Conservation (phyloP, 192 early-diverging fungal genomes). For the Ambispora gerdemannii region DNA sequence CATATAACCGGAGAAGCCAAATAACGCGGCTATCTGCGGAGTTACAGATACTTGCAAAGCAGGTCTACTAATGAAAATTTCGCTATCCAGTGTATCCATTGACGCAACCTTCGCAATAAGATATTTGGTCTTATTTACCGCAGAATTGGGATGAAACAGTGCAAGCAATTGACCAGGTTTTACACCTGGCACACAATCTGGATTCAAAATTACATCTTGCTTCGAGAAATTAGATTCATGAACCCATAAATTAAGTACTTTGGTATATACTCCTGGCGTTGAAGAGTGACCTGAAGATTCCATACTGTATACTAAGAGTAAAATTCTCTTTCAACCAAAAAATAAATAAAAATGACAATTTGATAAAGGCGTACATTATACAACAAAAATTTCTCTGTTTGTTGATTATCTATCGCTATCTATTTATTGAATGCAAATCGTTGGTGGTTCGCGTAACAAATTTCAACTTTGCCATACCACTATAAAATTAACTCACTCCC, state of each 20-base stretch:
- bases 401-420: no score
- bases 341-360: no score
- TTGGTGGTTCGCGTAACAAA: no score
- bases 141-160: conserved; percentile 46
- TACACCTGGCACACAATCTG: conserved; percentile 61
- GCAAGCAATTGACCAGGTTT: conserved; percentile 62
- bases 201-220: conserved; percentile 68
- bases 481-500: no score
- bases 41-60: conserved; percentile 53
- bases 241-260: conserved; percentile 47
- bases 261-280: conserved; percentile 3
- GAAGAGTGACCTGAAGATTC: no score
- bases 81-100: conserved; percentile 52
- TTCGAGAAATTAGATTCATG: conserved; percentile 56
- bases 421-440: no score
- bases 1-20: conserved; percentile 54
- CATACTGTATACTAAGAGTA: no score
- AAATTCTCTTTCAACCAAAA: no score
- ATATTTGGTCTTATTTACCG: conserved; percentile 31
- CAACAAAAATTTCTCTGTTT: no score
- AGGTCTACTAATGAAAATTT: conserved; percentile 46
- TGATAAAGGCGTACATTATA: no score
- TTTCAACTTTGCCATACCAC: no score
- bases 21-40: background rate
- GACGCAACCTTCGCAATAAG: conserved; percentile 53